Evolutionary conservation across 1,284 basidiomycete genomes (phyloP).

Genomic region (Malassezia sympodialis): DNA sequence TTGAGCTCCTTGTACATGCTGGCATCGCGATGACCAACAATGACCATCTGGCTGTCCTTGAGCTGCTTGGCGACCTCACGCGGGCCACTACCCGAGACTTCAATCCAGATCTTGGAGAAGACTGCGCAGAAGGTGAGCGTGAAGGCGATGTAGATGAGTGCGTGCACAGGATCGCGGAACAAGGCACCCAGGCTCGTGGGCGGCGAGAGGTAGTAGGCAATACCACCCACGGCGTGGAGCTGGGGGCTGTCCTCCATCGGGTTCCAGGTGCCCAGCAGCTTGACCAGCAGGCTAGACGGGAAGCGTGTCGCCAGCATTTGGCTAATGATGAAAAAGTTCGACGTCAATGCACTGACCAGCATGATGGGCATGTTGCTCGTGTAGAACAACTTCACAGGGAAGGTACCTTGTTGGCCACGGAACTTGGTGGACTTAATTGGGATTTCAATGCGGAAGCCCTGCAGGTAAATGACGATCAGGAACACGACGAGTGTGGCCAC

Average conservation of each 20-base stretch:
- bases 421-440: slow-evolving; percentile 94
- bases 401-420: slow-evolving; percentile 85
- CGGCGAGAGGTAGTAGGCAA: slow-evolving; percentile 95
- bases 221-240: slow-evolving; percentile 77
- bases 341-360: slow-evolving; percentile 86
- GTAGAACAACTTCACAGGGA: slow-evolving; percentile 98
- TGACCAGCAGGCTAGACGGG: slow-evolving; percentile 81
- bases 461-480: slow-evolving; percentile 90
- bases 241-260: slow-evolving; percentile 86
- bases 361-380: slow-evolving; percentile 99
- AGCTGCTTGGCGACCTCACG: slow-evolving; percentile 94
- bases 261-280: slow-evolving; percentile 91
- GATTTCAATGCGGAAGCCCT: slow-evolving; percentile 97
- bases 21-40: slow-evolving; percentile 92
- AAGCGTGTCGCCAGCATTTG: slow-evolving; percentile 84
- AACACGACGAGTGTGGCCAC: slow-evolving; percentile 85
- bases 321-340: slow-evolving; percentile 88
- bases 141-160: slow-evolving; percentile 78
- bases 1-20: slow-evolving; percentile 99
- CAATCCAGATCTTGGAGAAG: slow-evolving; percentile 99
- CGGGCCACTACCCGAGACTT: slow-evolving; percentile 89
- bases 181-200: slow-evolving; percentile 81
- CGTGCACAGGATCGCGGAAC: slow-evolving; percentile 85
- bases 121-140: slow-evolving; percentile 88
- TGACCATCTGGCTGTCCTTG: slow-evolving; percentile 97